Percentiles rank a stretch among this genome's conserved stretches.
Evolutionary conservation across 106 monocot species (phyloP).

Genomic region (Dactylorhiza incarnata): DNA sequence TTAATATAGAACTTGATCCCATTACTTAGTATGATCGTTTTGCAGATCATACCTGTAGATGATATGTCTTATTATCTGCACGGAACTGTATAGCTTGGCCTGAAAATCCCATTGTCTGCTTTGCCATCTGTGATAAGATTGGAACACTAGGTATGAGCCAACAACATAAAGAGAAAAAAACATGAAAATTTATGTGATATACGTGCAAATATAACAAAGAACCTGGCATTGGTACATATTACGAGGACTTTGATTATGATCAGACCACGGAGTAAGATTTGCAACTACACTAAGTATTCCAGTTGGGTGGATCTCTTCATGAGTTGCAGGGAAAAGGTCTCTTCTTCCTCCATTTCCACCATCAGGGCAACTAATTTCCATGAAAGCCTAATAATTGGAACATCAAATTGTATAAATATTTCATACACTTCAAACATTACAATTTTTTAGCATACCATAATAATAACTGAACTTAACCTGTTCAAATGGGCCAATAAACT

Average conservation of each 20-base stretch:
- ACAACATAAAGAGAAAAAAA: background rate
- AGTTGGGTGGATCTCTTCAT: constrained; percentile 98
- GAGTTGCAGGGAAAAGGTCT: constrained; percentile 79
- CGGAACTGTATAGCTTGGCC: constrained; percentile 69
- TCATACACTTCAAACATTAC: background rate
- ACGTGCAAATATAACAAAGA: background rate
- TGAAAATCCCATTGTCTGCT: constrained; percentile 90
- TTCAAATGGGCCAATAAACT: constrained; percentile 96
- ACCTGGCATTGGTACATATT: constrained; percentile 99
- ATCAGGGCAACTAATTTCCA: constrained; percentile 96
- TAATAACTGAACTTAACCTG: constrained; percentile 36
- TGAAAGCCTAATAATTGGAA: constrained; percentile 52
- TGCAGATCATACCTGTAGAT: constrained; percentile 70
- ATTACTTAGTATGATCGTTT: background rate
- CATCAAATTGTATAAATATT: background rate
- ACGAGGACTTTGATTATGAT: constrained; percentile 97
- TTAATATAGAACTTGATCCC: background rate
- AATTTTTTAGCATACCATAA: background rate
- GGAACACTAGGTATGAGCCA: background rate
- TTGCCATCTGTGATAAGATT: constrained; percentile 67
- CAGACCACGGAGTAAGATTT: constrained; percentile 97
- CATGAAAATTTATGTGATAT: background rate
- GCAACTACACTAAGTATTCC: constrained; percentile 91
- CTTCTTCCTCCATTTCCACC: constrained; percentile 91
- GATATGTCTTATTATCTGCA: constrained; percentile 79